Evolutionary conservation across 2,329 filamentous ascomycete genomes (phyloP), one percentile per base, ranked within the genome.

Genomic region (Diaporthe capsici): DNA sequence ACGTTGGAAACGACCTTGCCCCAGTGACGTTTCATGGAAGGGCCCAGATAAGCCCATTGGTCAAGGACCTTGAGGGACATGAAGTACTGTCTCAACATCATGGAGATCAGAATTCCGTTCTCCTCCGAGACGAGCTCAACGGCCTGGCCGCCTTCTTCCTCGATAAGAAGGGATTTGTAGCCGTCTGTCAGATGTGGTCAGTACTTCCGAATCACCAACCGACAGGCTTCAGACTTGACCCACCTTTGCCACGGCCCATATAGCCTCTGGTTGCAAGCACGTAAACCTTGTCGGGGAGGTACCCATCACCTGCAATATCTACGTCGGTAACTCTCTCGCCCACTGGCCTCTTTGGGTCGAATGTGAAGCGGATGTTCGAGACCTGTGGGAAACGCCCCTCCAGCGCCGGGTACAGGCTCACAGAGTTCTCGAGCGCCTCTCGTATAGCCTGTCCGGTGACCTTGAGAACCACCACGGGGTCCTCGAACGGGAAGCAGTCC

Each of bases 401-500:
- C 0, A 96, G 88, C 0, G 95, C 94, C 0, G 95, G 96, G 77
- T 97, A 94, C 79, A 91, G 89, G 57, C 92, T 93, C 0, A 98
- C 92, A 0, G 93, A 92, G 79, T 98, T 98, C 83, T 98, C 95
- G 2, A 98, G 84, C 0, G 95, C 95, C n/a, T 92, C 92, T 80
- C 92, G 87, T 44, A 98, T 91, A 1, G 92, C 93, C 79, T 91
- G 87, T 0, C 96, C 96, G 0, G 87, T 91, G 6, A 95, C 88
- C 47, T 89, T 90, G 76, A 98, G 87, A 5, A 97, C 91, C 0
- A 98, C 93, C 1, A 96, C 94, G 0, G 95, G 95, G 78, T 98
- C 95, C 81, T 98, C 95, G 79, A 98, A 98, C 0, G 96, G 96
- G 79, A 98, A 98, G 81, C 95, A 98, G 70, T 94, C 94, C 75